phyloP scores from a whole-genome alignment of 345 rosid genomes.

The Microthlaspi erraticum region DNA sequence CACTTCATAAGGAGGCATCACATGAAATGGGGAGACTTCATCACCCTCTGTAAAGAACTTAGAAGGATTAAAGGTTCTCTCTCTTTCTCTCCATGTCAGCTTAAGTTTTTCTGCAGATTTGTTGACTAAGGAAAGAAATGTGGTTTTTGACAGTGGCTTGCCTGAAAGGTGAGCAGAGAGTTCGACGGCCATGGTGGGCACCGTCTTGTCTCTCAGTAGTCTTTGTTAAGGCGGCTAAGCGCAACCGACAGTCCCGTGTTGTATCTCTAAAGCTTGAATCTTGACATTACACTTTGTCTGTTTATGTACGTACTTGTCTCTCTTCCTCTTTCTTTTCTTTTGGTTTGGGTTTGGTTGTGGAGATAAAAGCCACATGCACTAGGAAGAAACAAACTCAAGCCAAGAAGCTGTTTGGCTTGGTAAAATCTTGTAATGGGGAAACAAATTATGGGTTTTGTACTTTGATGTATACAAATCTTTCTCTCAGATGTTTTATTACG shows the following conservation, averaged over 20 bases:
- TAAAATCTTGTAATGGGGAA: conserved; percentile 32
- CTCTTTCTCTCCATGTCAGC: not conserved
- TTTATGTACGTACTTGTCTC: conserved; percentile 61
- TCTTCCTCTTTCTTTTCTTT: conserved; percentile 34
- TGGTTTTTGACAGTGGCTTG: conserved; percentile 72
- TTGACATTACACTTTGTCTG: conserved; percentile 54
- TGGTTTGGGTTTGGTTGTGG: conserved; percentile 39
- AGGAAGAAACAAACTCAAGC: conserved; percentile 44
- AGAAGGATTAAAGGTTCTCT: conserved; percentile 86
- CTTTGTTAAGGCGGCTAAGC: conserved; percentile 84
- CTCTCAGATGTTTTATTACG: conserved; percentile 33
- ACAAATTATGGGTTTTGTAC: conserved; percentile 35
- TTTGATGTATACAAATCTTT: conserved; percentile 45
- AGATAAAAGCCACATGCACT: conserved; percentile 32
- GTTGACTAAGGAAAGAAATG: conserved; percentile 7
- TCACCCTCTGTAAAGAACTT: conserved; percentile 95
- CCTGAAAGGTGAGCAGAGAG: conserved; percentile 95
- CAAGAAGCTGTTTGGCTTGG: conserved; percentile 35
- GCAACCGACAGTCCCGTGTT: conserved; percentile 94
- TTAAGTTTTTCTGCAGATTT: conserved; percentile 7
- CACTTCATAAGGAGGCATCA: conserved; percentile 97
- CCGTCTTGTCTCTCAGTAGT: conserved; percentile 87
- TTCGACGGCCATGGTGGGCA: conserved; percentile 99
- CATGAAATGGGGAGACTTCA: conserved; percentile 99
- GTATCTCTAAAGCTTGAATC: conserved; percentile 98